These are phyloP conservation scores for Hyaloscypha variabilis DNA, from an alignment of 495 filamentous ascomycete genomes.

Conservation along the genomic window DNA sequence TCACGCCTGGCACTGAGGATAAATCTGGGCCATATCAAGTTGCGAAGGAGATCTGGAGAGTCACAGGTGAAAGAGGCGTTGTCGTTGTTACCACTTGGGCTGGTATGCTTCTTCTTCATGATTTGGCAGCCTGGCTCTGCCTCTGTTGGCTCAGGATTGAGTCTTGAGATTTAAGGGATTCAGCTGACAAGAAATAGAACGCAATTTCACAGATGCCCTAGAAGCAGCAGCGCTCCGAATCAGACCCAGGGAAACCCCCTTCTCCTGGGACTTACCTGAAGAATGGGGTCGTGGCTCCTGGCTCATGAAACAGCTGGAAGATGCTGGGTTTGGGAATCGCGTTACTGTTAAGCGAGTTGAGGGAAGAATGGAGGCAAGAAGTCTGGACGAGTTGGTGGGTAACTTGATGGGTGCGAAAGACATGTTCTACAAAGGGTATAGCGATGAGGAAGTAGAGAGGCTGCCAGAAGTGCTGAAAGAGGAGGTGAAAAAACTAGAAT, in stretches of 20 bases:
- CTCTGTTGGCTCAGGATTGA: too few relatives aligned
- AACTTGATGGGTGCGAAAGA: constrained; percentile 27
- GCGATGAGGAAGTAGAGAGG: constrained; percentile 23
- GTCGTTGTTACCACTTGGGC: constrained; percentile 27
- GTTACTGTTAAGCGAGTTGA: constrained; percentile 11
- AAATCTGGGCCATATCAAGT: background rate
- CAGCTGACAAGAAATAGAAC: constrained; percentile 3
- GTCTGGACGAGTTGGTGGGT: constrained; percentile 25
- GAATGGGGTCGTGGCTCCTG: constrained; percentile 7
- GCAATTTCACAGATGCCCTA: constrained; percentile 13
- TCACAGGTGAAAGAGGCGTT: constrained; percentile 19
- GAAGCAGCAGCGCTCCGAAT: constrained; percentile 3
- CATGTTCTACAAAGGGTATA: constrained; percentile 26
- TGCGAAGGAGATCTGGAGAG: constrained; percentile 21
- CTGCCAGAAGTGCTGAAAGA: constrained; percentile 11
- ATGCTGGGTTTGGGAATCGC: constrained; percentile 21
- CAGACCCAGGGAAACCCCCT: constrained; percentile 13
- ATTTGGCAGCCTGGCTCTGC: too few relatives aligned
- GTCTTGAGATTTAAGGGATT: background rate
- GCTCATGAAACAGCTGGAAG: constrained; percentile 16
- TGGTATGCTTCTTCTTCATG: constrained; percentile 7
- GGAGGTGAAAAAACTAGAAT: constrained; percentile 19
- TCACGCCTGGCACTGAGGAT: constrained; percentile 10
- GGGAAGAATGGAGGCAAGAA: constrained; percentile 8
- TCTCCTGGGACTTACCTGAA: background rate